phyloP scores from a whole-genome alignment of 1,284 basidiomycete genomes.

The Ustilago shanxiensis region DNA sequence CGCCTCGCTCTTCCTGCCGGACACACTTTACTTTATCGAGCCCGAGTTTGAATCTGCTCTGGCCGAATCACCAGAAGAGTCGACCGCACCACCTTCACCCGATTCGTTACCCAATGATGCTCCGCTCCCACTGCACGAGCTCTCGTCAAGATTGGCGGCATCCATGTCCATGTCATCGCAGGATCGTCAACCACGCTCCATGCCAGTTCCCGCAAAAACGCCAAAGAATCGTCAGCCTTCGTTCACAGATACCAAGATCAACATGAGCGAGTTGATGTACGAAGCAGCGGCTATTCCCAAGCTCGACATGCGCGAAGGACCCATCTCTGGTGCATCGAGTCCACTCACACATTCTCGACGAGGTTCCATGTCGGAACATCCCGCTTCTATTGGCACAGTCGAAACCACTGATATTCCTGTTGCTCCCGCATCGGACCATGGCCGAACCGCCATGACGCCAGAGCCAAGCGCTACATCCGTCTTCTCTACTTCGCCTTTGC shows the following conservation, averaged over 20 bases:
- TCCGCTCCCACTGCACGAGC: constrained; percentile 55
- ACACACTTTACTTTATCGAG: constrained; percentile 57
- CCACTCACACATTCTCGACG: constrained; percentile 37
- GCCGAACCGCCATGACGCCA: constrained; percentile 32
- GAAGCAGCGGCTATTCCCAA: constrained; percentile 54
- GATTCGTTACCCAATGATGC: constrained; percentile 27
- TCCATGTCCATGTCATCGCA: constrained; percentile 35
- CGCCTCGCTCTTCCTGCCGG: constrained; percentile 64
- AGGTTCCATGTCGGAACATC: constrained; percentile 38
- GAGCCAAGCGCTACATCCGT: constrained; percentile 15
- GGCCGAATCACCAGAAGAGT: constrained; percentile 44
- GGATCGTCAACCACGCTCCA: constrained; percentile 29
- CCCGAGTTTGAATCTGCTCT: constrained; percentile 44
- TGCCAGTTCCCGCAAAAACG: constrained; percentile 27
- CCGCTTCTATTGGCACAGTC: neutral
- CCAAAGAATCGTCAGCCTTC: constrained; percentile 46
- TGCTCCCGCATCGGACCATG: constrained; percentile 56
- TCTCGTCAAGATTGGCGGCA: constrained; percentile 50
- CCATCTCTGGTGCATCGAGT: constrained; percentile 48
- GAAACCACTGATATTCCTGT: constrained; percentile 50
- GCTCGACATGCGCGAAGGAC: constrained; percentile 38
- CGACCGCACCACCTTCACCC: constrained; percentile 48
- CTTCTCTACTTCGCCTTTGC: constrained; percentile 37
- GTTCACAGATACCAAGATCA: constrained; percentile 52
- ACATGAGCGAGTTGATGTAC: constrained; percentile 65